Evolutionary conservation across 2,329 filamentous ascomycete species (phyloP), one percentile per base, ranked within the genome.

Genomic region (Pleoardoris graminearum): DNA sequence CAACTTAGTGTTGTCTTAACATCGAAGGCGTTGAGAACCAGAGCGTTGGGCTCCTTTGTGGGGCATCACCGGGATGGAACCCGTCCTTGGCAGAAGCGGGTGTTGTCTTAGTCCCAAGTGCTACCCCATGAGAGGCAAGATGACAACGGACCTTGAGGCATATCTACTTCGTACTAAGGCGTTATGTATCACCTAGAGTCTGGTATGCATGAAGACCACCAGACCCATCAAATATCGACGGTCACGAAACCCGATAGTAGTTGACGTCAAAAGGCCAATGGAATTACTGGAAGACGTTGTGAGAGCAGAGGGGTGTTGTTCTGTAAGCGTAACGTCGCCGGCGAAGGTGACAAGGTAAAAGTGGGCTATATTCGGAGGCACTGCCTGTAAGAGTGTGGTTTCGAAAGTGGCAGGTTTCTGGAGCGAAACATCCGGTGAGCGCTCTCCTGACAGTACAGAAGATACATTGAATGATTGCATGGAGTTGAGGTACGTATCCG

Each of bases 391-490:
- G 30, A 78, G 67, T 2, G 76, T 76, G 0, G 58, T 19, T 46
- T 78, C 75, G 19, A 76, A 74, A 0, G 77, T 79, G 0, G 76
- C 79, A 0, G 79, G 79, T 48, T 75, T 77, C 16, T 73, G 66
- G 3, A 82, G 64, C 4, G 65, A 49, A 7, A 80, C 73, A 60
- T 82, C 79, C 4, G 78, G 79, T 4, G 74, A 77, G 52, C 79
- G 70, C 52, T 75, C 70, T 0, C 79, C 80, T 0, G 78, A 65
- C 14, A 53, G 56, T 7, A 77, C 61, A 0, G 48, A 36, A 0
- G 51, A 57, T 4, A 51, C 2, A 14, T 1, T 12, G 6, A 49
- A 30, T 4, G 29, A 38, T 30, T 56, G 50, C 3, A n/a, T 36
- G 8, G 70, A 54, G 27, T 70, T 75, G n/a, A 76, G 66, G 27